Evolutionary conservation across 2,329 filamentous ascomycete species (phyloP).

Genomic region (Penicillium sp.): DNA sequence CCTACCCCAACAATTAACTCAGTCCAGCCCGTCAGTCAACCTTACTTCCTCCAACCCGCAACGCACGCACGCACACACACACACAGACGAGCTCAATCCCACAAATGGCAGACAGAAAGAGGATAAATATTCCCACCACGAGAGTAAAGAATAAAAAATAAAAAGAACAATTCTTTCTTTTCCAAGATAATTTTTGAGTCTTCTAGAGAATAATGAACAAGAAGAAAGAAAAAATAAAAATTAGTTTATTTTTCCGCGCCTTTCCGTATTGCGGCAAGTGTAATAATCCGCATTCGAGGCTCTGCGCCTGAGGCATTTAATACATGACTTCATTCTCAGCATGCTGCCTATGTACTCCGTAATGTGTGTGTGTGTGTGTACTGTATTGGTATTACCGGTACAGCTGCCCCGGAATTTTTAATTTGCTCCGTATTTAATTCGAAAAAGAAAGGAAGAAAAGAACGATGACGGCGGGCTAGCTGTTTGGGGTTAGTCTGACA

Average conservation of each 20-base stretch:
- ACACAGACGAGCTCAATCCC: neutral
- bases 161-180: neutral
- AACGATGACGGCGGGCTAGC: neutral
- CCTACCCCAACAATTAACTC: neutral
- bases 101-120: neutral
- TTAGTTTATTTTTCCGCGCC: constrained; percentile 34
- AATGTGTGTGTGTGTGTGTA: too few species aligned
- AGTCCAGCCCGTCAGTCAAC: neutral
- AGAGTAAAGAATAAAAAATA: neutral
- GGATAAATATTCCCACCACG: neutral
- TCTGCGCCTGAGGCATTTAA: too few species aligned
- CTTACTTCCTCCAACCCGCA: neutral
- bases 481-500: neutral
- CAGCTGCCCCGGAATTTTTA: neutral
- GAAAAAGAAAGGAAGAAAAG: too few species aligned
- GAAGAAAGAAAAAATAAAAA: constrained; percentile 28
- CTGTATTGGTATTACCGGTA: neutral
- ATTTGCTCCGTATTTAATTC: too few species aligned
- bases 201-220: constrained; percentile 5
- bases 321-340: too few species aligned
- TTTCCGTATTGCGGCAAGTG: constrained; percentile 39
- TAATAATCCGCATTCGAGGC: too few species aligned
- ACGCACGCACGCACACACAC: neutral
- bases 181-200: too few species aligned
- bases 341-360: too few species aligned